Evolutionary conservation across 805 yeast genomes (phyloP).

Genomic region (Millerozyma acaciae): DNA sequence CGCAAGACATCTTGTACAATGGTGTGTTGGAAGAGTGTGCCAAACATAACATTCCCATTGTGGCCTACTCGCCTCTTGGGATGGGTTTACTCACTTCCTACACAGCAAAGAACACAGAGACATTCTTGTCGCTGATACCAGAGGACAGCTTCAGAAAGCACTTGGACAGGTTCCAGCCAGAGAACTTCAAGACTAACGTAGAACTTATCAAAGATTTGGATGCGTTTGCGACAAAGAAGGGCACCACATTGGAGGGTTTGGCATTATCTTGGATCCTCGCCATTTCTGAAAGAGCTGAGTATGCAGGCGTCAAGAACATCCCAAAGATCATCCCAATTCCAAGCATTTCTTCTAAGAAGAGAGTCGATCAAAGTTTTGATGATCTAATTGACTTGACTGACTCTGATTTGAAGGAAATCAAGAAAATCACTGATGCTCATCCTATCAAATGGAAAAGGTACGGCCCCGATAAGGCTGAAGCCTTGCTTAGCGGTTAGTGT

Average conservation of each 20-base stretch:
- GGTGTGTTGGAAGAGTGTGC: slow-evolving; percentile 62
- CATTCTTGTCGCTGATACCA: slow-evolving; percentile 42
- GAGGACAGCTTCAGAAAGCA: slow-evolving; percentile 50
- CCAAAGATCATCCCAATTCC: slow-evolving; percentile 73
- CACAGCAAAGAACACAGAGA: slow-evolving; percentile 35
- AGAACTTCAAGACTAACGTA: slow-evolving; percentile 53
- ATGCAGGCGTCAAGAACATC: slow-evolving; percentile 32
- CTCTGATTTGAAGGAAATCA: slow-evolving; percentile 54
- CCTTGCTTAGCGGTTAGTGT: slow-evolving; percentile 5
- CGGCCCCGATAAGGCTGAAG: slow-evolving; percentile 20
- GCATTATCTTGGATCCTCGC: slow-evolving; percentile 48
- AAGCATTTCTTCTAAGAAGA: slow-evolving; percentile 57
- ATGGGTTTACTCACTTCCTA: slow-evolving; percentile 73
- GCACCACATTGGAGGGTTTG: slow-evolving; percentile 55
- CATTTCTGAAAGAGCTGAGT: slow-evolving; percentile 59
- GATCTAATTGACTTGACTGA: slow-evolving; percentile 45
- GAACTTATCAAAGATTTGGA: slow-evolving; percentile 46
- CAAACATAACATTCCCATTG: slow-evolving; percentile 57
- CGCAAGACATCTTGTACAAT: slow-evolving; percentile 56
- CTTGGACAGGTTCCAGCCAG: slow-evolving; percentile 58
- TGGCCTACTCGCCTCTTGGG: slow-evolving; percentile 82
- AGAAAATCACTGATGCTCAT: slow-evolving; percentile 39
- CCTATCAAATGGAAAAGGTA: slow-evolving; percentile 58
- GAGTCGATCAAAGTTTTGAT: slow-evolving; percentile 59
- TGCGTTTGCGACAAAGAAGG: slow-evolving; percentile 43